A percentile compares a stretch with the other conserved stretches of the same genome.
Evolutionary conservation across 177 flowering plant species (phyloP).

Genomic region (Tripterygium wilfordii): DNA sequence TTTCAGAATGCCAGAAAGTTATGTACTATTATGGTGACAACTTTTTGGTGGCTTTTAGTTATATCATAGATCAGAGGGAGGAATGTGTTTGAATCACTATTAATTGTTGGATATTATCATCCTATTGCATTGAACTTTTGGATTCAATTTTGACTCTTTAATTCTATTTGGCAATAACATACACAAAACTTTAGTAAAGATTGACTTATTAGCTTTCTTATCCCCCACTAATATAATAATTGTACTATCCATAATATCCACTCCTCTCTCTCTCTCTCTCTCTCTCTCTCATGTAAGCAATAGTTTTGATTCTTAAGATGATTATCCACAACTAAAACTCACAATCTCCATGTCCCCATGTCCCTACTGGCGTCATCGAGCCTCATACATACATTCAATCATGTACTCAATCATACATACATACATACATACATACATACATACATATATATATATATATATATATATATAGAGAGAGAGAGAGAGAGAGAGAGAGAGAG

Average conservation of each 20-base stretch:
- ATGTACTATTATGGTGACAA: too few relatives aligned
- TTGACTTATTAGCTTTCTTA: not conserved
- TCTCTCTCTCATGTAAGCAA: not conserved
- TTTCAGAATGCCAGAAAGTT: too few relatives aligned
- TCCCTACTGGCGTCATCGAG: not conserved
- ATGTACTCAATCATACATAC: not conserved
- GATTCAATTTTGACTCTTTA: too few relatives aligned
- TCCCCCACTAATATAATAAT: not conserved
- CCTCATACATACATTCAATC: not conserved
- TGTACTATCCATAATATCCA: not conserved
- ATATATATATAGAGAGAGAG: too few relatives aligned
- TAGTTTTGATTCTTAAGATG: not conserved
- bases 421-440: not conserved
- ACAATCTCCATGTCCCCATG: not conserved
- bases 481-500: too few relatives aligned
- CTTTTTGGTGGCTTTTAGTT: too few relatives aligned
- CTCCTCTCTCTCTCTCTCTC: not conserved
- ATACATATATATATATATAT: not conserved
- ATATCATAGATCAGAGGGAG: too few relatives aligned
- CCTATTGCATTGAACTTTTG: too few relatives aligned
- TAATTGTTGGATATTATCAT: too few relatives aligned
- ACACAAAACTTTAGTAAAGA: too few relatives aligned
- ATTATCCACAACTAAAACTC: not conserved
- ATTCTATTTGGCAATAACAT: too few relatives aligned
- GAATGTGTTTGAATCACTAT: too few relatives aligned